Evolutionary conservation across 2,329 filamentous ascomycete genomes (phyloP), one percentile per base, ranked within the genome.

Genomic region (Westerdykella sp.): DNA sequence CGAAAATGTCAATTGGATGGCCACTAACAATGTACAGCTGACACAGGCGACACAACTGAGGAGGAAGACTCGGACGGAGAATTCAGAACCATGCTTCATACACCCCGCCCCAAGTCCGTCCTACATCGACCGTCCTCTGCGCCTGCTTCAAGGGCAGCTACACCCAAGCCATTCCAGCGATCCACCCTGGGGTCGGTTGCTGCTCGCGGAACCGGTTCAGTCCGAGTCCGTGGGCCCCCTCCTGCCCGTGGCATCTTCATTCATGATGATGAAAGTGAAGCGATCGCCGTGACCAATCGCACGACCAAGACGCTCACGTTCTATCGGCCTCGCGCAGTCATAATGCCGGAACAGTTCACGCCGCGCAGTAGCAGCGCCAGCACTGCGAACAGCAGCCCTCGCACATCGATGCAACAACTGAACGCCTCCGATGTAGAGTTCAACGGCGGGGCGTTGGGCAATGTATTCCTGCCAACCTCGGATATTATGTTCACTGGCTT

Each of bases 401-500:
- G 62, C 18, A 58, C 59, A 23, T 63, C 62, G n/a, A 53, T 65
- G 42, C 57, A 57, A 6, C 60, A 61, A 14, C 47, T 66, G 41
- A 61, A 65, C 38, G 57, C 55, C 15, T 67, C 66, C 5, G 65
- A 70, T 37, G 69, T 66, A 42, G 68, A 71, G 47, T 54, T 62
- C 22, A 62, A 59, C 48, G 62, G 65, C 41, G 63, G 62, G 39
- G 49, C 62, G 22, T 54, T 63, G 49, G 62, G 55, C 34, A 63
- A 61, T 31, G 50, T 56, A 6, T 41, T 21, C 25, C 40, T 35
- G 21, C 45, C 39, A 31, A 37, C 47, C 14, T 81, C 82, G 43
- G 85, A 87, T 46, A 76, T 90, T 51, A 89, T 90, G 85, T 81
- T 90, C 69, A 83, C 83, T 39, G 83, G 82, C 54, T 81, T 88